These are phyloP conservation scores for Paramecium sonneborni DNA, from an alignment of 73 alveolate genomes.

Conservation along the genomic window DNA sequence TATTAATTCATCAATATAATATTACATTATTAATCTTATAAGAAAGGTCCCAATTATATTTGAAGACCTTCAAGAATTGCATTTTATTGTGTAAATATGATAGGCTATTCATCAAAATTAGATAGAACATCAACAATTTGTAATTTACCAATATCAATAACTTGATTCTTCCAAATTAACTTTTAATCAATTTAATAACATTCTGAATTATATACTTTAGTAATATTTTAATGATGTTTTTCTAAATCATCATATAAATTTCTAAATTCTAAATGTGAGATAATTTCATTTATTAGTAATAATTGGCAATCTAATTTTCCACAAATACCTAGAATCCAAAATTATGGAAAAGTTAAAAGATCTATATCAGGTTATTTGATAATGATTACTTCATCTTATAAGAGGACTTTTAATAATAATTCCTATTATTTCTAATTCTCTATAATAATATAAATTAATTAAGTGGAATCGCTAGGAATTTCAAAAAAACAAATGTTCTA, in stretches of 20 bases:
- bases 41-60: not conserved
- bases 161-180: not conserved
- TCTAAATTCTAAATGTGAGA: not conserved
- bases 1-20: not conserved
- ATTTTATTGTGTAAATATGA: not conserved
- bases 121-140: not conserved
- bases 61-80: not conserved
- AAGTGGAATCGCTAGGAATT: not conserved
- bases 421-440: not conserved
- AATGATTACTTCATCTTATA: not conserved
- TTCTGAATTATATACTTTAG: not conserved
- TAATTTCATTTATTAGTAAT: not conserved
- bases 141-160: not conserved
- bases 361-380: not conserved
- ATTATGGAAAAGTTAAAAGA: constrained; percentile 1
- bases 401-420: not conserved
- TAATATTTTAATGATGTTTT: not conserved
- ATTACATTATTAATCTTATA: not conserved
- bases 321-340: constrained; percentile 11
- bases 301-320: not conserved
- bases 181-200: not conserved
- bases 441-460: not conserved
- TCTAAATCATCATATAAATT: not conserved
- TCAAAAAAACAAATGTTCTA: not conserved
- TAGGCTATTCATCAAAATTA: not conserved